Percentiles rank a stretch among this genome's conserved stretches.
Conservation (phyloP, 2,329 filamentous ascomycete genomes). For the Parascedosporium putredinis region DNA sequence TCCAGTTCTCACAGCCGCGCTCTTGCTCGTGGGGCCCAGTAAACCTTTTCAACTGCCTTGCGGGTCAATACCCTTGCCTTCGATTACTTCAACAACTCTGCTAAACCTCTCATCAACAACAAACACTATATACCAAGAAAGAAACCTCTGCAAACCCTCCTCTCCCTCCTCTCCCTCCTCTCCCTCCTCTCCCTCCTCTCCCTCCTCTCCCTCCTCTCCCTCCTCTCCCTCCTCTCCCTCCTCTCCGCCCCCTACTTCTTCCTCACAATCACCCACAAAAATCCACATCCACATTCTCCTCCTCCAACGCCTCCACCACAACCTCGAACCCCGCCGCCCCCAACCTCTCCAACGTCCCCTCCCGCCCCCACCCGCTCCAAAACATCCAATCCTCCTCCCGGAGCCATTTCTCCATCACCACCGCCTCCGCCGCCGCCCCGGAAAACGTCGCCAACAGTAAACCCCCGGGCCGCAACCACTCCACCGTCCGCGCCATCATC, state of each 20-base stretch:
- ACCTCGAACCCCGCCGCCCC: slow-evolving; percentile 23
- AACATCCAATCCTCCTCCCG: slow-evolving; percentile 30
- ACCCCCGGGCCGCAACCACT: slow-evolving; percentile 42
- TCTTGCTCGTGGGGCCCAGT: too few relatives aligned
- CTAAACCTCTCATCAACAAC: too few relatives aligned
- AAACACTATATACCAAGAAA: background rate
- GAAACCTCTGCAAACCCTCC: background rate
- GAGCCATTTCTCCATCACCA: slow-evolving; percentile 26
- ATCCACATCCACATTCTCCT: slow-evolving; percentile 20
- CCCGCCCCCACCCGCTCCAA: slow-evolving; percentile 29
- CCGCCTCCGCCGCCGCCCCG: slow-evolving; percentile 17
- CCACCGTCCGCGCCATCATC: slow-evolving; percentile 30
- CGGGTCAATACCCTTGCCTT: too few relatives aligned
- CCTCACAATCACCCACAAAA: slow-evolving; percentile 31
- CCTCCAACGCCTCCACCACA: slow-evolving; percentile 18
- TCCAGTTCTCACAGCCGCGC: too few relatives aligned
- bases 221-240: too few relatives aligned
- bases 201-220: too few relatives aligned
- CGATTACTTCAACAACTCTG: too few relatives aligned
- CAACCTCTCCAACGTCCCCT: slow-evolving; percentile 21
- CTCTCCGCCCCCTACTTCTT: slow-evolving; percentile 14
- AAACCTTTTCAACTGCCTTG: too few relatives aligned
- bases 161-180: background rate
- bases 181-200: background rate
- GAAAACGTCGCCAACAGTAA: slow-evolving; percentile 37